Conservation (phyloP, 2,329 filamentous ascomycete genomes). For the Aureobasidium uvarum region DNA sequence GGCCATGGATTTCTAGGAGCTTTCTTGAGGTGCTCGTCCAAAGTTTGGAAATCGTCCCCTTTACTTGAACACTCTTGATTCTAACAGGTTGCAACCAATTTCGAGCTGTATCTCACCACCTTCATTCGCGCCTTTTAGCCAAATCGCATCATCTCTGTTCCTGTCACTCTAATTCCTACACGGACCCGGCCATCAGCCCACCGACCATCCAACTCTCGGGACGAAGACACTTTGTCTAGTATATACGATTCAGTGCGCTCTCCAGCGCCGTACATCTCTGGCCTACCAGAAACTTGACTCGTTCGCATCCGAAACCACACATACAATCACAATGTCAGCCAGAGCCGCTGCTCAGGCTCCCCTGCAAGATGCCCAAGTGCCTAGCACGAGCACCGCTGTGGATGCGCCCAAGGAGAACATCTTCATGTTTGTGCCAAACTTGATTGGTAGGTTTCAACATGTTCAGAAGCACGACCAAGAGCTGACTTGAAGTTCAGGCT, state of each 20-base stretch:
- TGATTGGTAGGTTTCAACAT: constrained; percentile 46
- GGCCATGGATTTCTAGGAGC: constrained; percentile 9
- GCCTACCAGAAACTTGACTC: no score
- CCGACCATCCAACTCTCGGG: not conserved
- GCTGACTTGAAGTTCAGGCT: constrained; percentile 41
- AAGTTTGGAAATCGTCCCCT: constrained; percentile 8
- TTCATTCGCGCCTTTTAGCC: not conserved
- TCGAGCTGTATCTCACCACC: not conserved
- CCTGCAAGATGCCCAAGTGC: constrained; percentile 3
- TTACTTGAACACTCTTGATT: not conserved
- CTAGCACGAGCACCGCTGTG: not conserved
- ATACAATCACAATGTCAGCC: constrained; percentile 12
- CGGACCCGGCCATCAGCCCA: not conserved
- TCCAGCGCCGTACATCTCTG: not conserved
- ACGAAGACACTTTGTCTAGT: not conserved
- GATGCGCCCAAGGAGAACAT: constrained; percentile 52
- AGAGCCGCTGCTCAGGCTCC: not conserved
- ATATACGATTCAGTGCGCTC: not conserved
- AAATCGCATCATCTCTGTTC: not conserved
- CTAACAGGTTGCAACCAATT: not conserved
- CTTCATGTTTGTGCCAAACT: constrained; percentile 54
- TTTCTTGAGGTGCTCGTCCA: constrained; percentile 1
- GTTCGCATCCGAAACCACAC: not conserved
- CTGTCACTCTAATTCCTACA: not conserved
- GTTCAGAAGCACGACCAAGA: not conserved